A percentile compares a stretch with the other conserved stretches of the same genome.
Conservation (phyloP, 306 rosid species). For the Senna siamea region DNA sequence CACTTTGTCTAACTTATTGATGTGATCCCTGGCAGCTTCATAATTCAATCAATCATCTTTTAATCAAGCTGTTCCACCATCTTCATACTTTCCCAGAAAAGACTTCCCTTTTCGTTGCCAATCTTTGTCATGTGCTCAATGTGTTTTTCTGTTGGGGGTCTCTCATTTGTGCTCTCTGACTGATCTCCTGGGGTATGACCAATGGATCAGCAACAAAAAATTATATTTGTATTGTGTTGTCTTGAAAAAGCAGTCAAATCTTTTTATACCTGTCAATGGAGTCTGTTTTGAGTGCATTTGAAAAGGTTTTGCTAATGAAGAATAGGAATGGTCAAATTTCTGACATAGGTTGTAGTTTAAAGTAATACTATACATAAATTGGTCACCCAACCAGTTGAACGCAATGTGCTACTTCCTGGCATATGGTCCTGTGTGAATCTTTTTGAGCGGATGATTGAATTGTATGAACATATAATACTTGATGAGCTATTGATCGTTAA, state of each 20-base stretch:
- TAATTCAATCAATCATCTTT: not conserved
- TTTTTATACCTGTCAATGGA: not conserved
- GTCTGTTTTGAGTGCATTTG: not conserved
- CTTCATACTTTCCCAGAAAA: not conserved
- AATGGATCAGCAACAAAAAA: not conserved
- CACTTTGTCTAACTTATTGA: not conserved
- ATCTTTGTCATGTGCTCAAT: not conserved
- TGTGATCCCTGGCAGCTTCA: not conserved
- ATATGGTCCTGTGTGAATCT: not conserved
- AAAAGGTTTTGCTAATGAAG: not conserved
- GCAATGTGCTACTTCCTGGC: not conserved
- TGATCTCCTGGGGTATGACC: not conserved
- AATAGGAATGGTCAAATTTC: not conserved
- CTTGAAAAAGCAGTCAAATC: not conserved
- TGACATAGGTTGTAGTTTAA: not conserved
- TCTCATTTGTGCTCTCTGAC: not conserved
- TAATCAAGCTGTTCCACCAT: not conserved
- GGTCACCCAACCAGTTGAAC: not conserved
- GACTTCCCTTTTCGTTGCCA: not conserved
- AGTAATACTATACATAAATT: not conserved
- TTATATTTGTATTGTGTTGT: not conserved
- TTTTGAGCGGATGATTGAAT: not conserved
- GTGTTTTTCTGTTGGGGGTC: not conserved
- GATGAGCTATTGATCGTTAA: not conserved
- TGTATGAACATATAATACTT: not conserved